These are phyloP conservation scores for Mycena galopus DNA, from an alignment of 768 basidiomycete species.

Conservation along the genomic window DNA sequence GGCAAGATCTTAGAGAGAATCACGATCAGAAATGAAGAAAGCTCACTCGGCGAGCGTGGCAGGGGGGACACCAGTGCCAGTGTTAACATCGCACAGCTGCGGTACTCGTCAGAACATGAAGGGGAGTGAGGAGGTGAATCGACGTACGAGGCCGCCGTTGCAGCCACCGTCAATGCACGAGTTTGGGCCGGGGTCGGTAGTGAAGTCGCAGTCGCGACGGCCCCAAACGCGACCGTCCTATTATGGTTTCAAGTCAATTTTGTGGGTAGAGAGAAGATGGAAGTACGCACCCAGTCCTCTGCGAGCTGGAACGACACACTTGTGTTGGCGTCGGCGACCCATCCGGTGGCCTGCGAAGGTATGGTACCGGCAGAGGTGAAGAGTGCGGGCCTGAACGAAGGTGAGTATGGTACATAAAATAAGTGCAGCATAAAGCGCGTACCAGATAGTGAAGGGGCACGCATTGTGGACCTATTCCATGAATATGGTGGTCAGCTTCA, in stretches of 20 bases:
- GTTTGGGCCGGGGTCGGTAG: conserved; percentile 63
- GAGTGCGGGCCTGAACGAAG: background rate
- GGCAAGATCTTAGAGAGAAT: no score
- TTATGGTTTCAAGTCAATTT: background rate
- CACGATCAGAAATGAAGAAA: no score
- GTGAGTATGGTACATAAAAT: background rate
- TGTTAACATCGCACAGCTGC: no score
- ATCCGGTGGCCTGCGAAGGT: conserved; percentile 13
- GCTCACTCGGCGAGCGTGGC: no score
- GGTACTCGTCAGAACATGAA: no score
- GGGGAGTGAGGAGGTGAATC: no score
- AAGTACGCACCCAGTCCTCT: background rate
- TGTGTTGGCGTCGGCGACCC: background rate
- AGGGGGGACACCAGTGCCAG: no score
- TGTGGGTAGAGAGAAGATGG: background rate
- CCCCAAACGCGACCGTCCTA: conserved; percentile 25
- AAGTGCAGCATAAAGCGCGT: background rate
- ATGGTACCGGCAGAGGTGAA: conserved; percentile 15
- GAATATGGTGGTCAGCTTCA: no score
- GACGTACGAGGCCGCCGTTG: conserved; percentile 71
- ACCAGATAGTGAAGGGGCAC: conserved; percentile 24
- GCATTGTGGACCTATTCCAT: conserved; percentile 4
- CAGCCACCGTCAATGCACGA: conserved; percentile 77
- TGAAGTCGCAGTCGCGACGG: conserved; percentile 75
- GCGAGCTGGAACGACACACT: conserved; percentile 5